Percentiles rank a stretch among this genome's conserved stretches.
Conservation (phyloP, 2,329 filamentous ascomycete genomes). For the Mycosphaerelloides madeirae region DNA sequence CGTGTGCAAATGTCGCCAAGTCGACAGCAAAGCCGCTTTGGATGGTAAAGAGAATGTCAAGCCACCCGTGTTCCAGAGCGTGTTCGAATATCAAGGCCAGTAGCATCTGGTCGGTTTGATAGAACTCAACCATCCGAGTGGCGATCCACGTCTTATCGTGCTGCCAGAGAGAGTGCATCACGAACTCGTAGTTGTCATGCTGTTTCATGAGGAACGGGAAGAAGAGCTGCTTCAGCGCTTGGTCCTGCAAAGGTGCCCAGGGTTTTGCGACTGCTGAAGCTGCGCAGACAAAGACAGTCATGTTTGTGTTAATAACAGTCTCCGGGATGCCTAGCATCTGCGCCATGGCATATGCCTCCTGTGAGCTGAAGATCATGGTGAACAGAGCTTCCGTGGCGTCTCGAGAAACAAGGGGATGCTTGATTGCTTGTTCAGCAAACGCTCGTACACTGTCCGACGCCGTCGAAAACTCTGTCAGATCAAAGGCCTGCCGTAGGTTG, state of each 20-base stretch:
- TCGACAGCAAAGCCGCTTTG: conserved; percentile 83
- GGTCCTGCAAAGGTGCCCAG: conserved; percentile 69
- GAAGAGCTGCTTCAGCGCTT: conserved; percentile 72
- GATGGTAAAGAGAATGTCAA: conserved; percentile 72
- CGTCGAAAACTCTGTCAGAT: conserved; percentile 57
- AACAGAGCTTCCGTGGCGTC: conserved; percentile 70
- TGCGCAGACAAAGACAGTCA: conserved; percentile 74
- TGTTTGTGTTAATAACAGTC: conserved; percentile 63
- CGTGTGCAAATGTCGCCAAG: conserved; percentile 78
- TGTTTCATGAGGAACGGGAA: conserved; percentile 77
- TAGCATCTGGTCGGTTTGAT: conserved; percentile 64
- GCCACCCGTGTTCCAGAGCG: conserved; percentile 75
- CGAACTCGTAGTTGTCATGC: conserved; percentile 75
- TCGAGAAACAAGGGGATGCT: conserved; percentile 82
- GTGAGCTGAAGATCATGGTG: conserved; percentile 56
- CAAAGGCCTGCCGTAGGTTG: conserved; percentile 72
- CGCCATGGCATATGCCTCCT: conserved; percentile 52
- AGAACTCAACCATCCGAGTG: conserved; percentile 70
- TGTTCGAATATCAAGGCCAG: conserved; percentile 71
- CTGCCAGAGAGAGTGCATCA: conserved; percentile 85
- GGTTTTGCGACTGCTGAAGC: conserved; percentile 72
- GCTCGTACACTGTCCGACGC: conserved; percentile 56
- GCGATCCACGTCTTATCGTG: conserved; percentile 86
- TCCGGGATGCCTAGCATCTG: conserved; percentile 57
- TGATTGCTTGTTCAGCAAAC: conserved; percentile 63